A percentile compares a stretch with the other conserved stretches of the same genome.
Conservation (phyloP, 164 flowering plant genomes). For the Piper betle region DNA sequence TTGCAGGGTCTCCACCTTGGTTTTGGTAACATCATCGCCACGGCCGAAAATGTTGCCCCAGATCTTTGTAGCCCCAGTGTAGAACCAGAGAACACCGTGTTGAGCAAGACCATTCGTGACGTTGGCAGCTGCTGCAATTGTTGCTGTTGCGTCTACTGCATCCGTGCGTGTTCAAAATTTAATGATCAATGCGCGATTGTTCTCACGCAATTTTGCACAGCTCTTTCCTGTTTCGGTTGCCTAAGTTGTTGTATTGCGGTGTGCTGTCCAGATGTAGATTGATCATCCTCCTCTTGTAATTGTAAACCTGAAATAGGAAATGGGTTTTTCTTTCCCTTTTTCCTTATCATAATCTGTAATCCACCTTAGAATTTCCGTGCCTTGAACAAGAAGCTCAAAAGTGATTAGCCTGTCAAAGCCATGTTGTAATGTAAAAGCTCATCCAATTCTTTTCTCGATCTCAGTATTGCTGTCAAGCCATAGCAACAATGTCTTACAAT, state of each 20-base stretch:
- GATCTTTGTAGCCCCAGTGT: constrained; percentile 17
- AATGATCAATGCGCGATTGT: constrained; percentile 53
- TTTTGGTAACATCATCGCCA: constrained; percentile 59
- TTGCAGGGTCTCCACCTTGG: constrained; percentile 34
- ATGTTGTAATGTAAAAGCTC: too few species aligned
- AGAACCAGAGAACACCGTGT: constrained; percentile 30
- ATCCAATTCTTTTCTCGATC: too few species aligned
- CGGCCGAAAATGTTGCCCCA: constrained; percentile 38
- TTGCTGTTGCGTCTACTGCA: constrained; percentile 60
- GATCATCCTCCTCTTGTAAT: not conserved
- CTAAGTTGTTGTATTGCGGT: constrained; percentile 33
- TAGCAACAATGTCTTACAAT: too few species aligned
- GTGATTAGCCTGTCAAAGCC: too few species aligned
- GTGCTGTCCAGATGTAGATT: constrained; percentile 28
- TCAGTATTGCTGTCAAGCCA: too few species aligned
- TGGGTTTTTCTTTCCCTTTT: not conserved
- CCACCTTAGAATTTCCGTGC: too few species aligned
- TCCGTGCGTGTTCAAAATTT: constrained; percentile 36
- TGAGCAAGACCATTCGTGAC: constrained; percentile 46
- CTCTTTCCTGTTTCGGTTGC: constrained; percentile 61
- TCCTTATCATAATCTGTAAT: too few species aligned
- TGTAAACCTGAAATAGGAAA: not conserved
- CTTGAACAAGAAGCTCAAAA: too few species aligned
- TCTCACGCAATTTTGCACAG: constrained; percentile 43
- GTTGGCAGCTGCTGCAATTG: constrained; percentile 26